Evolutionary conservation across 2,329 filamentous ascomycete species (phyloP).

Genomic region (Colletotrichum liriopes): DNA sequence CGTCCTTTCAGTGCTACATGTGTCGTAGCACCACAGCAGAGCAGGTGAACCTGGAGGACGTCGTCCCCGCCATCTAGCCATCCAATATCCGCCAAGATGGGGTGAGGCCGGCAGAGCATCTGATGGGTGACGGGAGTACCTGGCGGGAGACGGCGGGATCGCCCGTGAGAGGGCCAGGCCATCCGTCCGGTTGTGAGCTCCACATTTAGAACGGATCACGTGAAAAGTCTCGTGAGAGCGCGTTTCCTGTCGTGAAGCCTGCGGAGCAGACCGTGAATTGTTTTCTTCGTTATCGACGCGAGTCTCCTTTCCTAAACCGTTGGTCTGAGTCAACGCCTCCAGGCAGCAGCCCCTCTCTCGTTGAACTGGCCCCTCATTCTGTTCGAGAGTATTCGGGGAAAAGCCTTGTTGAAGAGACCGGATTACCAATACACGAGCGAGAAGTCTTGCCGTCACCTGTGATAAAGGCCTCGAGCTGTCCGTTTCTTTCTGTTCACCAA

Average conservation of each 20-base stretch:
- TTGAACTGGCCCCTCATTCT: background rate
- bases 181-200: background rate
- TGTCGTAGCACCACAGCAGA: background rate
- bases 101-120: slow-evolving; percentile 9
- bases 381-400: background rate
- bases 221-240: slow-evolving; percentile 12
- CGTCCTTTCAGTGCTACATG: slow-evolving; percentile 7
- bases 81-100: slow-evolving; percentile 11
- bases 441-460: slow-evolving; percentile 15
- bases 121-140: slow-evolving; percentile 24
- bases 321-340: slow-evolving; percentile 26
- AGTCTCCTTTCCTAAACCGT: background rate
- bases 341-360: slow-evolving; percentile 26
- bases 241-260: background rate
- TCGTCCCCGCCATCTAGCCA: background rate
- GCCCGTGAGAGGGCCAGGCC: slow-evolving; percentile 10
- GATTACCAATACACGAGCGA: slow-evolving; percentile 19
- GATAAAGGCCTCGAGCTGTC: background rate
- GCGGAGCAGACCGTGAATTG: background rate
- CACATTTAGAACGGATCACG: slow-evolving; percentile 1
- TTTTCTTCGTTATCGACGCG: background rate
- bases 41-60: background rate
- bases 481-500: background rate
- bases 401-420: background rate
- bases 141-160: slow-evolving; percentile 34